phyloP scores from a whole-genome alignment of 148 eudicot genomes.

The Dysphania ambrosioides region DNA sequence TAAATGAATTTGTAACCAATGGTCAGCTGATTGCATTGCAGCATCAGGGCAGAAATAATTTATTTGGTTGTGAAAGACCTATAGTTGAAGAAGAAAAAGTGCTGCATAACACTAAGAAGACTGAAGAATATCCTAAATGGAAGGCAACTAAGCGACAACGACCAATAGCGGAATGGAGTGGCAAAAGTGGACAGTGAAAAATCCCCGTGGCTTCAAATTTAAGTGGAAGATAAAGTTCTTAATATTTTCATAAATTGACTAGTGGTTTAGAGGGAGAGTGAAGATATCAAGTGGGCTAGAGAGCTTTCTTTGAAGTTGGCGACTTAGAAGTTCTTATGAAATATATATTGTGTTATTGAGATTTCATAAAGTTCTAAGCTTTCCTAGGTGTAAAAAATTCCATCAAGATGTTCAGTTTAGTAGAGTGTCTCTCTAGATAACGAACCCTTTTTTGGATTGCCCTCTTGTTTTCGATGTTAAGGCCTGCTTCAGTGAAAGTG shows the following conservation, averaged over 20 bases:
- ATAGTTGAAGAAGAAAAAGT: background rate
- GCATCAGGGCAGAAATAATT: background rate
- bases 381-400: background rate
- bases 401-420: background rate
- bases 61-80: background rate
- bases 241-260: background rate
- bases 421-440: background rate
- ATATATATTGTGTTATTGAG: background rate
- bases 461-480: background rate
- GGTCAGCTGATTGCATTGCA: background rate
- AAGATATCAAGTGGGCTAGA: background rate
- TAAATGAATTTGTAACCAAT: background rate
- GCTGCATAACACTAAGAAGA: background rate
- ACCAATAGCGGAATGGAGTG: background rate
- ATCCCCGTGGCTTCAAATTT: background rate
- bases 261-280: background rate
- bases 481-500: background rate
- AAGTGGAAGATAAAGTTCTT: too few species aligned
- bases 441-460: background rate
- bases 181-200: background rate
- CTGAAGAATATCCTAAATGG: background rate
- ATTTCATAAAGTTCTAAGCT: background rate
- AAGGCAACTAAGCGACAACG: background rate
- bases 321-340: background rate
- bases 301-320: background rate